Evolutionary conservation across 495 filamentous ascomycete genomes (phyloP).

Genomic region (Geopyxis carbonaria): DNA sequence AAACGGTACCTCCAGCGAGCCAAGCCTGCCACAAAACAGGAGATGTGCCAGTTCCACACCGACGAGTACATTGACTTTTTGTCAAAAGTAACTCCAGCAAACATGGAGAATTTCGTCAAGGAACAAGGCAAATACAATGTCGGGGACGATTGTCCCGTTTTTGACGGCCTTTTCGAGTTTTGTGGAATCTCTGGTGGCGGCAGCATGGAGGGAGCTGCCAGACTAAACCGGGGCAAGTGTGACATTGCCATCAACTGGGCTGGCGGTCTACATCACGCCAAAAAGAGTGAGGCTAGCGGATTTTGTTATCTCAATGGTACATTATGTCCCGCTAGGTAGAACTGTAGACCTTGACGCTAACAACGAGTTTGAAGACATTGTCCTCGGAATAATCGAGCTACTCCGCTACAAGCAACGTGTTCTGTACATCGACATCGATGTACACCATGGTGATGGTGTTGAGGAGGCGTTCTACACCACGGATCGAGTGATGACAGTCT

Average conservation of each 20-base stretch:
- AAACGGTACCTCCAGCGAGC: conserved; percentile 46
- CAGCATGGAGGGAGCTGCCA: conserved; percentile 78
- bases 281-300: conserved; percentile 80
- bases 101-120: conserved; percentile 85
- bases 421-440: conserved; percentile 95
- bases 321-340: background rate
- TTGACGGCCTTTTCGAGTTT: conserved; percentile 89
- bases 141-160: conserved; percentile 89
- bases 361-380: conserved; percentile 47
- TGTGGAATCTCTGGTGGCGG: conserved; percentile 84
- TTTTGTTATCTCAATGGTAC: conserved; percentile 85
- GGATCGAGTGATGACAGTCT: conserved; percentile 87
- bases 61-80: conserved; percentile 99
- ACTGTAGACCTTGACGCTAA: background rate
- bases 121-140: conserved; percentile 85
- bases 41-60: conserved; percentile 99
- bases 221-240: conserved; percentile 66
- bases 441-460: conserved; percentile 94
- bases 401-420: conserved; percentile 76
- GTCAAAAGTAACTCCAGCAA: conserved; percentile 71
- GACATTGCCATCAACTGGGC: conserved; percentile 98
- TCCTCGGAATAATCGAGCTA: conserved; percentile 81
- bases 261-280: conserved; percentile 95
- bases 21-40: conserved; percentile 84
- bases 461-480: conserved; percentile 95